Evolutionary conservation across 2,329 filamentous ascomycete genomes (phyloP), one percentile per base, ranked within the genome.

Genomic region (Aspergillus arachidicola): DNA sequence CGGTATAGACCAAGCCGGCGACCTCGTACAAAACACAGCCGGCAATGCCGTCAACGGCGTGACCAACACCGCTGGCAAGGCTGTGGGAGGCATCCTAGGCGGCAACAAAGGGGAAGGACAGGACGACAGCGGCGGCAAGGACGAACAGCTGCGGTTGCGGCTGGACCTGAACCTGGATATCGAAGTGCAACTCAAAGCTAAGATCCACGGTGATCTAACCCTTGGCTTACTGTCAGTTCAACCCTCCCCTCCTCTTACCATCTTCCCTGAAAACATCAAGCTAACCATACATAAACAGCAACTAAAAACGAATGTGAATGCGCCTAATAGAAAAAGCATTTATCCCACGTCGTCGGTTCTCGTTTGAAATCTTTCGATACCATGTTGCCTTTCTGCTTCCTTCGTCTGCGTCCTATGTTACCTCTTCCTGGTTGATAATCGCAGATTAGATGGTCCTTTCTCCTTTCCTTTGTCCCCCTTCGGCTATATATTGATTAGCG

Each of bases 151-250:
- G 73, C 89, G 89, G 75, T 78, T 94, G 73, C 86, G 89, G 43
- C 80, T 95, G 26, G 92, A 94, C 74, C 81, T 93, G 60, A 93
- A 94, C 77, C 82, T 95, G 62, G 92, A 95, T 69, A 85, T 95
- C 57, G 92, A 95, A 78, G 91, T 95, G 65, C 90, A 93, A 71
- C 84, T 95, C 65, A 95, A 95, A 83, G 92, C 92, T 23, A 89
- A 90, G 77, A 93, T 95, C 68, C 89, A 93, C 71, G 93, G 93
- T 73, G 93, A 96, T 80, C 80, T 96, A 67, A 93, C 91, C 38
- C 79, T 95, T 68, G 90, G 89, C 67, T 83, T 95, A 73, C 87
- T 91, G 90, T 92, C 85, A 83, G 87, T 89, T 67, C 65, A 38
- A 6, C 55, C 57, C 26, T 57, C 59, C 28, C 32, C 53, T 55